These are phyloP conservation scores for Psidium friedrichsthalianum DNA, from an alignment of 345 rosid species.

Conservation along the genomic window DNA sequence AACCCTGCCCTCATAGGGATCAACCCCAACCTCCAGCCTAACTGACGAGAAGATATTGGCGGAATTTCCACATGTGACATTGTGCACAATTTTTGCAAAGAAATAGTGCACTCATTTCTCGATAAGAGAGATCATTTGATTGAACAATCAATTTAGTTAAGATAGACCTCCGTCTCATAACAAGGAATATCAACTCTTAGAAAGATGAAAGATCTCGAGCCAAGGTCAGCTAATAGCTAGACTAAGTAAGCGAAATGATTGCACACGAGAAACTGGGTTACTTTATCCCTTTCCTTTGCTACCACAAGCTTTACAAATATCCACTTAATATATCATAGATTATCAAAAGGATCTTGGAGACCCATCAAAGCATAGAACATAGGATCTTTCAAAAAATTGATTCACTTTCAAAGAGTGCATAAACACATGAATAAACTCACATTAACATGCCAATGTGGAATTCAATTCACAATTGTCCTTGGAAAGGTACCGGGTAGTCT, in stretches of 20 bases:
- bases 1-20: not conserved
- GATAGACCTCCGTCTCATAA: not conserved
- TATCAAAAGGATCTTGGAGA: fast-evolving
- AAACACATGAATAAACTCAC: not conserved
- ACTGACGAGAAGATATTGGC: not conserved
- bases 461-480: not conserved
- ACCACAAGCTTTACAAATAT: too few relatives aligned
- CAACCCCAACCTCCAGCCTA: not conserved
- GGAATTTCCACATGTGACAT: not conserved
- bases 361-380: not conserved
- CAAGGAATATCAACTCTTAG: not conserved
- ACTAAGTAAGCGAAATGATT: not conserved
- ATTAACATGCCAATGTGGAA: not conserved
- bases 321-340: too few relatives aligned
- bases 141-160: not conserved
- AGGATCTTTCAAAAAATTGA: not conserved
- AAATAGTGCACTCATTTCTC: not conserved
- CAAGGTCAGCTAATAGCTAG: fast-evolving
- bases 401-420: fast-evolving
- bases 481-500: fast-evolving
- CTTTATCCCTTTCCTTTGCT: too few relatives aligned
- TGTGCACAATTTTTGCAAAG: not conserved
- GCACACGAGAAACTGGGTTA: not conserved
- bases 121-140: not conserved
- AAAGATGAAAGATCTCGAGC: not conserved